These are phyloP conservation scores for Thamnidium elegans DNA, from an alignment of 192 early-diverging fungal species.

Conservation along the genomic window DNA sequence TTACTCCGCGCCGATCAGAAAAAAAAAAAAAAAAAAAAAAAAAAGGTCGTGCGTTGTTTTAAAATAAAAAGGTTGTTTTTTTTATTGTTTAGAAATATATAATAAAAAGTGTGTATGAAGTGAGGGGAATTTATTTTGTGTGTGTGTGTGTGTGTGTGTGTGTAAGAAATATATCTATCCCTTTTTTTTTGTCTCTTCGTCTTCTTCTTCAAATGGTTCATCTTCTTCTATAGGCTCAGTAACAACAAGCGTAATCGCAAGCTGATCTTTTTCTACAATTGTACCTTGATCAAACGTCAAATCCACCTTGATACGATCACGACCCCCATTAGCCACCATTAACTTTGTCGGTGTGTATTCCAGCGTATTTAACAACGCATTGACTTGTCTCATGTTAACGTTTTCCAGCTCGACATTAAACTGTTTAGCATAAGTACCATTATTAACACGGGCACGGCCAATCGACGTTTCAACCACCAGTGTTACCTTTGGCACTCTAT, in stretches of 20 bases:
- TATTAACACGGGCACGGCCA: slow-evolving; percentile 18
- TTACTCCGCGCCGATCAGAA: no score
- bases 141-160: no score
- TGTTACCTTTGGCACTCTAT: slow-evolving; percentile 7
- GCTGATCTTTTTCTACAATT: background rate
- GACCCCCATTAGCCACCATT: slow-evolving; percentile 21
- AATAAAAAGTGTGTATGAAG: no score
- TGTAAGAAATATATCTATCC: no score
- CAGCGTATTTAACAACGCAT: slow-evolving; percentile 28
- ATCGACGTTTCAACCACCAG: slow-evolving; percentile 18
- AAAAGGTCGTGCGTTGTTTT: no score
- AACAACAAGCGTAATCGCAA: slow-evolving; percentile 6
- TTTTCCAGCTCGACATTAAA: slow-evolving; percentile 16
- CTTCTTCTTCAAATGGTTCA: background rate
- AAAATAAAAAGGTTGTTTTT: no score
- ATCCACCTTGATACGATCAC: slow-evolving; percentile 8
- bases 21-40: no score
- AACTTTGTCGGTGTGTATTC: slow-evolving; percentile 27
- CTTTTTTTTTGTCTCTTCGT: no score
- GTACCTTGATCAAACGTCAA: background rate
- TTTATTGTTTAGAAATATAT: no score
- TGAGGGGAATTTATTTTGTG: no score
- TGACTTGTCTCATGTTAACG: slow-evolving; percentile 29
- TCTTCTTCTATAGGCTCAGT: slow-evolving; percentile 11
- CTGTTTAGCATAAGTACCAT: slow-evolving; percentile 12